phyloP scores from a whole-genome alignment of 2,329 filamentous ascomycete genomes.

The Scolecobasidium constrictum region DNA sequence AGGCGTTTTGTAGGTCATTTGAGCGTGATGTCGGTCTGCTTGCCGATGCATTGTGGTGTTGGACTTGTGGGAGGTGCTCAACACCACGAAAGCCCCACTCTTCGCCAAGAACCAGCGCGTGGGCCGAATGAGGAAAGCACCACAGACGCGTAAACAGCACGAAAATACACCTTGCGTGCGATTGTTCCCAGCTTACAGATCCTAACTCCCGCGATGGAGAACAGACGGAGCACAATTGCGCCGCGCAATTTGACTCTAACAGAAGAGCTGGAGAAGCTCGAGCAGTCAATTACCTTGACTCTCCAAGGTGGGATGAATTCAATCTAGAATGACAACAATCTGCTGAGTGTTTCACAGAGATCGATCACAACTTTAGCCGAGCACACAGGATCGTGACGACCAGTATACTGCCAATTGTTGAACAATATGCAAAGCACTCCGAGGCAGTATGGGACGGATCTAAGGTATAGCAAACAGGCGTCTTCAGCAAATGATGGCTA shows the following conservation, averaged over 20 bases:
- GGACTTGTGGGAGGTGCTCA: no score
- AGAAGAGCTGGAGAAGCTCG: constrained; percentile 89
- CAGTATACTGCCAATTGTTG: constrained; percentile 84
- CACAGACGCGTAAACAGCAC: background rate
- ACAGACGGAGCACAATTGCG: constrained; percentile 30
- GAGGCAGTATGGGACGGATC: constrained; percentile 93
- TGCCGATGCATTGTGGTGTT: no score
- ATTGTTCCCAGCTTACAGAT: no score
- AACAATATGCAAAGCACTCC: constrained; percentile 91
- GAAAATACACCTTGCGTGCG: no score
- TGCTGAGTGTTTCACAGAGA: constrained; percentile 48
- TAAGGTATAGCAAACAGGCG: constrained; percentile 49
- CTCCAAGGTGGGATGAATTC: constrained; percentile 59
- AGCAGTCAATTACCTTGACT: constrained; percentile 93
- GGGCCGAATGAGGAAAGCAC: background rate
- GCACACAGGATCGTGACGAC: constrained; percentile 93
- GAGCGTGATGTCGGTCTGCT: no score
- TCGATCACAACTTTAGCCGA: constrained; percentile 96
- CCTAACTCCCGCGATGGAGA: no score
- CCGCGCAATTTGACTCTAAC: constrained; percentile 64
- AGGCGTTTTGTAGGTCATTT: no score
- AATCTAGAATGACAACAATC: background rate
- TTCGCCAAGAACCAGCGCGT: no score
- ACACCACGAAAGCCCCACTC: no score
- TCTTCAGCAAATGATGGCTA: constrained; percentile 1